Conservation (phyloP, 1,284 basidiomycete genomes). For the Sutorius eximius region DNA sequence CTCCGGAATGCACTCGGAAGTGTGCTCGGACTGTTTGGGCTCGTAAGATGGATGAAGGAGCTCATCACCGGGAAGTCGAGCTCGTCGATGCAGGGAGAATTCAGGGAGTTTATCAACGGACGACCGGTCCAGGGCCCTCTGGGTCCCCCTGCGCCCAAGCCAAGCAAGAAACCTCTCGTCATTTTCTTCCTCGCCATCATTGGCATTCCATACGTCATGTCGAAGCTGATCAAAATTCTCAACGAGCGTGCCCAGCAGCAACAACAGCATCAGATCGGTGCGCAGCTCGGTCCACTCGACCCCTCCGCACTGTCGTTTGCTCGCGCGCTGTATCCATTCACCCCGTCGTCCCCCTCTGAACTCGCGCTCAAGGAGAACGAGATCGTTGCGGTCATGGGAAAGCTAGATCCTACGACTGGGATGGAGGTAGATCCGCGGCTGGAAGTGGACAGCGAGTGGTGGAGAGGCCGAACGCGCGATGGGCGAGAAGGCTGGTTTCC, state of each 20-base stretch:
- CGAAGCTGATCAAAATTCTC: slow-evolving; percentile 82
- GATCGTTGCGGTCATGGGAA: slow-evolving; percentile 91
- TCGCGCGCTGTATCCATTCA: slow-evolving; percentile 82
- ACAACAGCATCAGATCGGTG: slow-evolving; percentile 35
- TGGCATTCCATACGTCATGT: slow-evolving; percentile 94
- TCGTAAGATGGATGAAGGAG: slow-evolving; percentile 81
- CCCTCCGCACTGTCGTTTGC: slow-evolving; percentile 84
- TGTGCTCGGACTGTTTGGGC: slow-evolving; percentile 89
- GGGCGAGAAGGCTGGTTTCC: slow-evolving; percentile 98
- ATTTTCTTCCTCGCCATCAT: slow-evolving; percentile 96
- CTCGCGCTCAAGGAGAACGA: slow-evolving; percentile 86
- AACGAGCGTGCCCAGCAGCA: slow-evolving; percentile 61
- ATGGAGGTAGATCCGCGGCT: slow-evolving; percentile 70
- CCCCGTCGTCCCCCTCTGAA: slow-evolving; percentile 74
- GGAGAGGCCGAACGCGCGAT: slow-evolving; percentile 92
- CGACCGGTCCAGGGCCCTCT: slow-evolving; percentile 57
- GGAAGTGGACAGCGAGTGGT: slow-evolving; percentile 87
- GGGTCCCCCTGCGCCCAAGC: slow-evolving; percentile 49
- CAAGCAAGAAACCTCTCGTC: slow-evolving; percentile 88
- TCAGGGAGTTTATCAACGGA: slow-evolving; percentile 69
- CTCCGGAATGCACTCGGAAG: slow-evolving; percentile 92
- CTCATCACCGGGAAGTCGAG: slow-evolving; percentile 53
- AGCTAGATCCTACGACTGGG: slow-evolving; percentile 70
- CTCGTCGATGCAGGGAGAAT: slow-evolving; percentile 54
- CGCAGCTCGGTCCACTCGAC: slow-evolving; percentile 61